Percentiles rank a stretch among this genome's conserved stretches.
These are phyloP conservation scores for Cystobasidiaceae sp. DNA, from an alignment of 1,284 basidiomycete genomes.

Conservation along the genomic window DNA sequence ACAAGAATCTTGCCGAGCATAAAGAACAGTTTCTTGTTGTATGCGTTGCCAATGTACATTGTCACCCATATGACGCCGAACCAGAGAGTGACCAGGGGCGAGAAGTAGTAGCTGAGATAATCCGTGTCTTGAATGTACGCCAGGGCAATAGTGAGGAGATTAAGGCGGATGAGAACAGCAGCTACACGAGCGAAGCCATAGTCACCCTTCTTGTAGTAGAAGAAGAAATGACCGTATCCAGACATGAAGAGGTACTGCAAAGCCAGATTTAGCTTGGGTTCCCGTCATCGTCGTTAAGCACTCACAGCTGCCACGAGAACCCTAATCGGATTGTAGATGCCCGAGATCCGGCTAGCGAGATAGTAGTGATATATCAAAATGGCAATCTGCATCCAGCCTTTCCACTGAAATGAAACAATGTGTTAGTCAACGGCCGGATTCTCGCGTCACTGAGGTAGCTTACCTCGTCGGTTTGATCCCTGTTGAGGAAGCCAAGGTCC, in stretches of 20 bases:
- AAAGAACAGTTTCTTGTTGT: constrained; percentile 65
- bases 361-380: constrained; percentile 86
- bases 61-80: constrained; percentile 78
- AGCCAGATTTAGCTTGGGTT: not conserved
- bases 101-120: constrained; percentile 56
- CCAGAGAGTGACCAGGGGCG: constrained; percentile 56
- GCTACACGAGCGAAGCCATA: constrained; percentile 65
- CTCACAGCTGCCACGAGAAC: constrained; percentile 66
- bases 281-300: not conserved
- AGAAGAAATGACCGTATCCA: constrained; percentile 50
- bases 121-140: constrained; percentile 85
- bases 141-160: constrained; percentile 70
- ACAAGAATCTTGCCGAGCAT: constrained; percentile 63
- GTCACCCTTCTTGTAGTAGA: constrained; percentile 79
- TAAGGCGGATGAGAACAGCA: constrained; percentile 73
- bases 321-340: constrained; percentile 82
- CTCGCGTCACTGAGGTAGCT: not conserved
- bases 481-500: constrained; percentile 77
- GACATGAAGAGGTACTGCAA: constrained; percentile 62
- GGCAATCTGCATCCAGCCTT: constrained; percentile 90
- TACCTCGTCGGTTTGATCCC: constrained; percentile 78
- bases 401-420: constrained; percentile 48
- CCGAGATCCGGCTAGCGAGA: constrained; percentile 76
- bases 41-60: constrained; percentile 62
- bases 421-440: too few species aligned